phyloP scores from a whole-genome alignment of 805 yeast species.

The Sugiyamaella smithiae region DNA sequence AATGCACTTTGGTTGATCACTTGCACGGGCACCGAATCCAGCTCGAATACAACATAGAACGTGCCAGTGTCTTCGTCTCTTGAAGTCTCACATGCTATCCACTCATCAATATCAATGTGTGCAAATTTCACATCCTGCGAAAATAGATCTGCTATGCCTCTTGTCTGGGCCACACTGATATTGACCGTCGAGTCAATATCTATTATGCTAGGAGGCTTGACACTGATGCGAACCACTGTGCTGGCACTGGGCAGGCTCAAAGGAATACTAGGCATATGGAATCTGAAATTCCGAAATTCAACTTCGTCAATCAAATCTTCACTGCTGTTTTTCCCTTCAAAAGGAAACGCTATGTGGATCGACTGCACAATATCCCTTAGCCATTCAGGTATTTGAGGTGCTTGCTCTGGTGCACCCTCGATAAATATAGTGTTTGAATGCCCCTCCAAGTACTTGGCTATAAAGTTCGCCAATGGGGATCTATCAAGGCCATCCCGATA shows the following conservation, averaged over 20 bases:
- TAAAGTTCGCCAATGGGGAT: conserved; percentile 31
- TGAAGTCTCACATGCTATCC: conserved; percentile 43
- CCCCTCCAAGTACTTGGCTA: conserved; percentile 29
- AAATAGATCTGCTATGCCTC: conserved; percentile 43
- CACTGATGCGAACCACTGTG: conserved; percentile 28
- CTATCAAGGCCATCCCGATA: conserved; percentile 10
- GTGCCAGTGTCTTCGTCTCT: conserved; percentile 23
- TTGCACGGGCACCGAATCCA: conserved; percentile 43
- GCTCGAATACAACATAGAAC: conserved; percentile 39
- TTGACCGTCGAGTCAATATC: conserved; percentile 24
- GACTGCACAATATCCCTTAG: conserved; percentile 17
- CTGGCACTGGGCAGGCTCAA: conserved; percentile 24
- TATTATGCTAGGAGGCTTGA: conserved; percentile 27
- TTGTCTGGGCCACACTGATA: conserved; percentile 37
- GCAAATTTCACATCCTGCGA: conserved; percentile 44
- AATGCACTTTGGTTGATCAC: conserved; percentile 43
- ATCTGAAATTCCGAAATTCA: conserved; percentile 25
- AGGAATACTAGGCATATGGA: conserved; percentile 21
- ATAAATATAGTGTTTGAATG: conserved; percentile 22
- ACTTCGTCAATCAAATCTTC: conserved; percentile 31
- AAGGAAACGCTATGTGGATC: conserved; percentile 14
- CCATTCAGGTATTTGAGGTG: conserved; percentile 20
- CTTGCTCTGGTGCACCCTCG: conserved; percentile 20
- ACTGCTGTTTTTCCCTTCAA: conserved; percentile 26
- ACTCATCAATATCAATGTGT: conserved; percentile 42